Evolutionary conservation across 768 basidiomycete genomes (phyloP), one percentile per base, ranked within the genome.

Genomic region (Hebeloma cylindrosporum): DNA sequence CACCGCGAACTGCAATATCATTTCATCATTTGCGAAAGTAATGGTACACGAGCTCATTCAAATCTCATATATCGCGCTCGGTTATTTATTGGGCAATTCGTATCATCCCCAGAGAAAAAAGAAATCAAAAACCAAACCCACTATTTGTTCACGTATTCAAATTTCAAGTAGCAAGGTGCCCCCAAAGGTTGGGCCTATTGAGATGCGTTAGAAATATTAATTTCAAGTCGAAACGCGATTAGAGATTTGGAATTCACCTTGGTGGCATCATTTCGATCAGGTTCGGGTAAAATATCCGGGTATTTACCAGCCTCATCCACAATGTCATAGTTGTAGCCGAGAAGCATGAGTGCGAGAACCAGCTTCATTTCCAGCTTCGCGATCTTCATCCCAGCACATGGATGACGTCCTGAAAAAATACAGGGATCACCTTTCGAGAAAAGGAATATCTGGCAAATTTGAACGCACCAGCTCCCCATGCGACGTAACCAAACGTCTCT

Each of bases 361-460:
- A 67, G 32, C 40, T 72, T 72, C 22, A 72, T 62, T 40, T 71
- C 67, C 5, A 72, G 50, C 45, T 70, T 72, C 6, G 70, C 70
- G 7, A 69, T 44, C 45, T 60, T 62, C 62, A 69, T 68, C 9
- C 71, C 71, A 14, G 57, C 46, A 38, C 71, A 72, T 2, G 67
- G 66, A 48, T 71, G 70, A 5, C 69, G 66, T 27, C 69, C 69
- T 66, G 21, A 9, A 1, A 25, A 13, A 29, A 9, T 16, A 35
- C 33, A 9, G 22, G n/a, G 10, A 21, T 35, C 14, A 21, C 33
- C 9, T 16, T 16, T 21, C 18, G 6, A 23, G 33, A 37, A 5
- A n/a, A 18, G 33, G 14, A 35, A 16, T 11, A 4, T 7, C 14
- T 17, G 17, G 31, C 9, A 21, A 5, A n/a, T 3, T 16, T n/a